phyloP scores from a whole-genome alignment of 176 grass and related monocot species.

The Dactylis glomerata region DNA sequence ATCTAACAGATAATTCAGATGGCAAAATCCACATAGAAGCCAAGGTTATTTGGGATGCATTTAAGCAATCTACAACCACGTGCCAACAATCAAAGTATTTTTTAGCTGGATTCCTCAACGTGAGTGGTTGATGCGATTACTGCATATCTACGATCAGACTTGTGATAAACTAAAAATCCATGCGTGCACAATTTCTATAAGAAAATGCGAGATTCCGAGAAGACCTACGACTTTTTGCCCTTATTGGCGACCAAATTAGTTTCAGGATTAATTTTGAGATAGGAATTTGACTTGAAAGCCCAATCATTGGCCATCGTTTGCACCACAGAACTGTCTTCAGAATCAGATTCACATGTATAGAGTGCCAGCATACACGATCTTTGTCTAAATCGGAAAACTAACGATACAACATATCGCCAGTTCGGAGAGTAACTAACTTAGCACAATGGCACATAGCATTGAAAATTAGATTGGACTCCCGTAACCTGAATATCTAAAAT shows the following conservation, averaged over 20 bases:
- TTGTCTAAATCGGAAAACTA: neutral
- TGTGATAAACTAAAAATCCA: neutral
- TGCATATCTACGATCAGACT: neutral
- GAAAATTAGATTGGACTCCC: neutral
- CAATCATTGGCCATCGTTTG: neutral
- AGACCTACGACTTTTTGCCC: neutral
- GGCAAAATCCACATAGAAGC: too few species aligned
- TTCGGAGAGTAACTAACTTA: neutral
- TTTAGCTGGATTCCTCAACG: neutral
- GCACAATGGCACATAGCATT: too few species aligned
- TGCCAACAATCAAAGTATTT: neutral
- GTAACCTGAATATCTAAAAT: neutral
- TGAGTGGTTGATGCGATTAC: neutral
- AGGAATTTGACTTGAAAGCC: neutral
- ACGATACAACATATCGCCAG: neutral
- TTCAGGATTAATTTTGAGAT: neutral
- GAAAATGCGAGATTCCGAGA: neutral
- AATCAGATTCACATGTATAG: neutral
- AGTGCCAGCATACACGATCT: neutral
- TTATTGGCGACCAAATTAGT: neutral
- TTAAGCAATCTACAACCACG: too few species aligned
- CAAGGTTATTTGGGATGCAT: too few species aligned
- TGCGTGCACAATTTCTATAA: neutral
- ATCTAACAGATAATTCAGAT: too few species aligned
- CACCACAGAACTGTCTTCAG: neutral